Evolutionary conservation across 495 filamentous ascomycete genomes (phyloP).

Genomic region (Astrothelium subdiscretum): DNA sequence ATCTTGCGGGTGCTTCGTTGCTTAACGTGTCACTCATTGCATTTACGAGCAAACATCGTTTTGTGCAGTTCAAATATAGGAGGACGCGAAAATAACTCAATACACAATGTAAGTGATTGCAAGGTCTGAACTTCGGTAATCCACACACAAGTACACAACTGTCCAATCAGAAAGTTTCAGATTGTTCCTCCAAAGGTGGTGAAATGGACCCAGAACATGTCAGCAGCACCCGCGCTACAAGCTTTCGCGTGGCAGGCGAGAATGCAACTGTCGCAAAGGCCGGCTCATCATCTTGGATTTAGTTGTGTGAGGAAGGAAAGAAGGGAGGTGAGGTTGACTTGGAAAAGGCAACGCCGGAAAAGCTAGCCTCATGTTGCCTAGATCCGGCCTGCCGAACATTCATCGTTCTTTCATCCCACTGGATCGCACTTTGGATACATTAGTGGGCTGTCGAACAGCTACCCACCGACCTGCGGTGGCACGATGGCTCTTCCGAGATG

Average conservation of each 20-base stretch:
- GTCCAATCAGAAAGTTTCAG: conserved; percentile 38
- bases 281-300: conserved; percentile 40
- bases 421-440: not conserved
- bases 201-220: conserved; percentile 34
- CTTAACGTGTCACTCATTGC: no score
- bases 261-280: conserved; percentile 30
- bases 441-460: not conserved
- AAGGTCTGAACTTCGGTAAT: no score
- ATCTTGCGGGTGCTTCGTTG: no score
- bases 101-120: no score
- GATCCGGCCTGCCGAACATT: not conserved
- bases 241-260: conserved; percentile 25
- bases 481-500: not conserved
- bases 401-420: not conserved
- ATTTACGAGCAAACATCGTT: no score
- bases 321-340: conserved; percentile 4
- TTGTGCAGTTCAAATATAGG: no score
- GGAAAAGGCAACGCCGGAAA: not conserved
- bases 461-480: not conserved
- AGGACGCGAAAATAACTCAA: no score
- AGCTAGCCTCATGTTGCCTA: not conserved
- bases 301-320: conserved; percentile 31
- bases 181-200: conserved; percentile 37
- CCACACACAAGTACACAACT: conserved; percentile 18
- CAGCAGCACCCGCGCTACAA: conserved; percentile 35